These are phyloP conservation scores for Hordeum marinum DNA, from an alignment of 176 grass and related monocot species.

Conservation along the genomic window DNA sequence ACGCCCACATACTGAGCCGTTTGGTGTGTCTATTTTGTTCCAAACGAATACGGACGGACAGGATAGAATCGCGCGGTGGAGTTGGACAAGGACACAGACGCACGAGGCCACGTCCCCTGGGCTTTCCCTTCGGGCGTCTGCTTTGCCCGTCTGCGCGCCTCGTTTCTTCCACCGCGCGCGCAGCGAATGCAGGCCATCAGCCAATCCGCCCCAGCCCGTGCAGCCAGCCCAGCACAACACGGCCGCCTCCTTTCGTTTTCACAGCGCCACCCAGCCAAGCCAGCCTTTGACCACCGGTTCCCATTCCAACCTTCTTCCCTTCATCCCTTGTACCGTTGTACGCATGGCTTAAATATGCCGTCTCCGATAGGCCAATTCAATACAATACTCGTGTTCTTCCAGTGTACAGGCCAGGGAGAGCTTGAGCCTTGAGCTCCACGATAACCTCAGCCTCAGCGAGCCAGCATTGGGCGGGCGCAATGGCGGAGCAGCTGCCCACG, in stretches of 20 bases:
- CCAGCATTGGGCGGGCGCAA: not conserved
- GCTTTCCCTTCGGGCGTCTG: not conserved
- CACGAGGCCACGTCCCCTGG: not conserved
- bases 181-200: not conserved
- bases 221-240: slow-evolving; percentile 22
- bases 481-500: not conserved
- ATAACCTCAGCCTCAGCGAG: not conserved
- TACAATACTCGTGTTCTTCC: not conserved
- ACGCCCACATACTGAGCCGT: too few species aligned
- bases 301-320: slow-evolving; percentile 3
- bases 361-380: not conserved
- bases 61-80: too few species aligned
- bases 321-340: not conserved
- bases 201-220: slow-evolving; percentile 19
- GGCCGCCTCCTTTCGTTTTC: slow-evolving; percentile 21
- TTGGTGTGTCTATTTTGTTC: too few species aligned
- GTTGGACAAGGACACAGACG: not conserved
- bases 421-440: not conserved
- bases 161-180: slow-evolving; percentile 21
- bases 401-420: not conserved
- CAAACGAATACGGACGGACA: too few species aligned
- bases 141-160: not conserved
- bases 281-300: slow-evolving; percentile 32
- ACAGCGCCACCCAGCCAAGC: not conserved
- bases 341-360: slow-evolving; percentile 29